Base-by-base conservation (phyloP, 169 alveolate genomes). In the Plasmodium adleri region DNA sequence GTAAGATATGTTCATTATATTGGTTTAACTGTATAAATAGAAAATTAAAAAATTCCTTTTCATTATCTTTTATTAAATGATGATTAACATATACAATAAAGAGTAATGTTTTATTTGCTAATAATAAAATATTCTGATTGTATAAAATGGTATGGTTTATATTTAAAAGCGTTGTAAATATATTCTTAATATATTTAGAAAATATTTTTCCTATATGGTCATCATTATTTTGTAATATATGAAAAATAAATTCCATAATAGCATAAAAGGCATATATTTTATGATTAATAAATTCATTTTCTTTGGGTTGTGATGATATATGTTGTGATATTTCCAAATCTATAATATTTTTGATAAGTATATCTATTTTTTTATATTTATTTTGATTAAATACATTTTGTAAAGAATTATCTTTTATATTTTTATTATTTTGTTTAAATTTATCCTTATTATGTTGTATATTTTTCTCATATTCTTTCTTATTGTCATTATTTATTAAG, bases 21-120 rank as follows among this genome's bases (percentile, higher is more conserved):
- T 62, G 26, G 20, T 50, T 66, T 80, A 80, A 58, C 39, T 80
- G 90, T 39, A 80, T 80, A 80, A n/a, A 67, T 58, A 80, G n/a
- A 39, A 68, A 80, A 60, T 80, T 80, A 52, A 80, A 80, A 28
- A 80, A 80, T 17, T 54, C 90, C 15, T 54, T 66, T 67, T 80
- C 90, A 60, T 28, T 54, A n/a, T 80, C 83, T 80, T 80, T 80
- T 49, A 80, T 72, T 26, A 72, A 17, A 20, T 58, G 17, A 43
- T 52, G 20, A 68, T 80, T 66, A 22, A 28, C 52, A 54, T 49
- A 6, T 32, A 80, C 83, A 50, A 80, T 67, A 1, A 67, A 9
- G 2, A 80, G 52, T 13, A 80, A 43, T 0, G 60, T 56, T 22
- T 10, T 72, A 50, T 80, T 80, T 6, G 66, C 83, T 10, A 80